These are phyloP conservation scores for Zalerion maritima DNA, from an alignment of 495 filamentous ascomycete genomes.

Conservation along the genomic window DNA sequence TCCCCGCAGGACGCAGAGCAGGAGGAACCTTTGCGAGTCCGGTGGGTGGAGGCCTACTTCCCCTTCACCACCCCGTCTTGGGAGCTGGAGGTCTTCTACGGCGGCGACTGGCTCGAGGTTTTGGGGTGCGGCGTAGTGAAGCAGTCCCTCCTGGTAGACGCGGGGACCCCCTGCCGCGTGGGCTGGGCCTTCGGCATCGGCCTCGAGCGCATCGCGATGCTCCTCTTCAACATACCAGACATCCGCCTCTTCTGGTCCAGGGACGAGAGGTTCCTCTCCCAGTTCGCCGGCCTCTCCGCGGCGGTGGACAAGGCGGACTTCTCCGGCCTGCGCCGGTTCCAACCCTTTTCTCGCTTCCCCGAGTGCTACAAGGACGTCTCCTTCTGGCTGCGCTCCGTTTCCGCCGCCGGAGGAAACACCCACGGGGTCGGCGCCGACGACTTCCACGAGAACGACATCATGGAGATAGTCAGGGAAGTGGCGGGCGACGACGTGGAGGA, in stretches of 20 bases:
- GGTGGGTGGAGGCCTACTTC: conserved; percentile 96
- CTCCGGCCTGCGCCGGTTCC: conserved; percentile 46
- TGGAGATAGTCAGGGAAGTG: conserved; percentile 76
- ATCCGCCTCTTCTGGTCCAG: conserved; percentile 95
- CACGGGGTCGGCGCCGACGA: conserved; percentile 22
- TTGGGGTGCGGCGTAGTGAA: conserved; percentile 84
- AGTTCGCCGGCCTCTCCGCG: conserved; percentile 52
- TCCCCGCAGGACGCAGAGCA: conserved; percentile 25
- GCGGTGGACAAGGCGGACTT: conserved; percentile 17
- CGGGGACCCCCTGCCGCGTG: conserved; percentile 56
- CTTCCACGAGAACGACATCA: conserved; percentile 92
- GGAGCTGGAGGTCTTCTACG: conserved; percentile 93
- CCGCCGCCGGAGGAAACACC: conserved; percentile 34
- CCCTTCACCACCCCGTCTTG: conserved; percentile 90
- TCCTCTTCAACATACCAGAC: conserved; percentile 87
- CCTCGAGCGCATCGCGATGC: conserved; percentile 88
- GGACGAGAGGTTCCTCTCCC: conserved; percentile 65
- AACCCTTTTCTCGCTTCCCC: conserved; percentile 80
- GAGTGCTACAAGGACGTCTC: conserved; percentile 80
- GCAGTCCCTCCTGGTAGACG: conserved; percentile 63
- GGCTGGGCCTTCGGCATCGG: conserved; percentile 97
- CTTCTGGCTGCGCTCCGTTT: conserved; percentile 65
- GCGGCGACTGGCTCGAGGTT: conserved; percentile 87
- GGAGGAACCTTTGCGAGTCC: conserved; percentile 68
- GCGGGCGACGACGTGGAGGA: conserved; percentile 78